Evolutionary conservation across 768 basidiomycete genomes (phyloP).

Genomic region (Amanita phalloides): DNA sequence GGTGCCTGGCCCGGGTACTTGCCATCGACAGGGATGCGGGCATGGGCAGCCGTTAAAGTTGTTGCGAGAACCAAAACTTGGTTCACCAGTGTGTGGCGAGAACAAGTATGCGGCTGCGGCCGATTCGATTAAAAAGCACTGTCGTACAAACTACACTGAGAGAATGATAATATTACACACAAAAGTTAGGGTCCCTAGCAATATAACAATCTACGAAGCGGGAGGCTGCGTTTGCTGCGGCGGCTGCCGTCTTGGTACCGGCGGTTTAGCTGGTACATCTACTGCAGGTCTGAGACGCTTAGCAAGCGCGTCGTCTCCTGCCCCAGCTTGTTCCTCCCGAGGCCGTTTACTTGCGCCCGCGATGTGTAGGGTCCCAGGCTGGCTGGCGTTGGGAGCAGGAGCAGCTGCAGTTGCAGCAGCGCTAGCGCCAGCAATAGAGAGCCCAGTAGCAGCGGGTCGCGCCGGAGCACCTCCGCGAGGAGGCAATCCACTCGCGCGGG

Average conservation of each 20-base stretch:
- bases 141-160: neutral
- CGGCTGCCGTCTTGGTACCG: constrained; percentile 3
- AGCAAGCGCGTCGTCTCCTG: constrained; percentile 47
- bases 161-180: neutral
- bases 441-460: constrained; percentile 14
- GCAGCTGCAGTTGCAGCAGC: neutral
- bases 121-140: neutral
- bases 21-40: too few species aligned
- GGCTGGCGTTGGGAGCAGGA: constrained; percentile 8
- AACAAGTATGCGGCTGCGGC: too few species aligned
- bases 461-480: constrained; percentile 5
- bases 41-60: too few species aligned
- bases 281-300: constrained; percentile 54
- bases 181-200: neutral
- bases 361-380: constrained; percentile 33
- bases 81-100: too few species aligned
- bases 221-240: constrained; percentile 5
- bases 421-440: neutral
- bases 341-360: constrained; percentile 56
- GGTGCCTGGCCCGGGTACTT: too few species aligned
- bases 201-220: neutral
- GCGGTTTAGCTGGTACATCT: constrained; percentile 17
- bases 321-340: constrained; percentile 39
- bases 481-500: constrained; percentile 10
- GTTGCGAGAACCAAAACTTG: too few species aligned